A percentile compares a stretch with the other conserved stretches of the same genome.
Evolutionary conservation across 139 green algal species (phyloP).

Genomic region (Chlorella sp.): DNA sequence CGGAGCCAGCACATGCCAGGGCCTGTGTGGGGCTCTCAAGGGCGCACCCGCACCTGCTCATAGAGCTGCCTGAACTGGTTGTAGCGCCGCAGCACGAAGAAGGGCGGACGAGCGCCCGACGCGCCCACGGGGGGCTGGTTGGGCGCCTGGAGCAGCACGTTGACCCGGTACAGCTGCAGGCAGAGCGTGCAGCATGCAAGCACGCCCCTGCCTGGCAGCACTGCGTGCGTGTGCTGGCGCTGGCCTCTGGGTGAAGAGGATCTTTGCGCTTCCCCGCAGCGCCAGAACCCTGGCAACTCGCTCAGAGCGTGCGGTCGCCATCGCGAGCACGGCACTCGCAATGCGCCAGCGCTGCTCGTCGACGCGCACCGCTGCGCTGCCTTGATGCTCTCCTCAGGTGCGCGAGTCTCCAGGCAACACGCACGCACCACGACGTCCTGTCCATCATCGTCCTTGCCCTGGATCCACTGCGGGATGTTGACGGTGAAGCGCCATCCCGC

Average conservation of each 20-base stretch:
- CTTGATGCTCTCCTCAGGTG: not conserved
- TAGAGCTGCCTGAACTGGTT: slow-evolving; percentile 48
- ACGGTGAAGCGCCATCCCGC: slow-evolving; percentile 37
- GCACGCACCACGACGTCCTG: slow-evolving; percentile 34
- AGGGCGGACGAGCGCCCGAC: slow-evolving; percentile 19
- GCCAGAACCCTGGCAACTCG: too few species aligned
- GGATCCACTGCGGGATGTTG: slow-evolving; percentile 40
- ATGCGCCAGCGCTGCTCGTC: not conserved
- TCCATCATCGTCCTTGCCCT: slow-evolving; percentile 41
- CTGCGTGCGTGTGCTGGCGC: too few species aligned
- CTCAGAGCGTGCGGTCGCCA: too few species aligned
- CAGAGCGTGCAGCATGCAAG: too few species aligned
- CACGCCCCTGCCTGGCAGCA: too few species aligned
- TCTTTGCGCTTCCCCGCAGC: too few species aligned
- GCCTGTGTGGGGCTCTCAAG: too few species aligned
- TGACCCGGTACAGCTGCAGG: slow-evolving; percentile 51
- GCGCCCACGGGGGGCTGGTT: not conserved
- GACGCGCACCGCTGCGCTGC: not conserved
- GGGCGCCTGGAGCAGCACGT: slow-evolving; percentile 38
- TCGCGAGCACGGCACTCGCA: not conserved
- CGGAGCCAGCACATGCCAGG: too few species aligned
- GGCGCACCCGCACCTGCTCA: slow-evolving; percentile 19
- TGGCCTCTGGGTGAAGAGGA: too few species aligned
- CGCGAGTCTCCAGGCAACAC: not conserved
- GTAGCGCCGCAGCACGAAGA: slow-evolving; percentile 53